Evolutionary conservation across 805 yeast species (phyloP).

Genomic region (Metschnikowia cerradonensis): DNA sequence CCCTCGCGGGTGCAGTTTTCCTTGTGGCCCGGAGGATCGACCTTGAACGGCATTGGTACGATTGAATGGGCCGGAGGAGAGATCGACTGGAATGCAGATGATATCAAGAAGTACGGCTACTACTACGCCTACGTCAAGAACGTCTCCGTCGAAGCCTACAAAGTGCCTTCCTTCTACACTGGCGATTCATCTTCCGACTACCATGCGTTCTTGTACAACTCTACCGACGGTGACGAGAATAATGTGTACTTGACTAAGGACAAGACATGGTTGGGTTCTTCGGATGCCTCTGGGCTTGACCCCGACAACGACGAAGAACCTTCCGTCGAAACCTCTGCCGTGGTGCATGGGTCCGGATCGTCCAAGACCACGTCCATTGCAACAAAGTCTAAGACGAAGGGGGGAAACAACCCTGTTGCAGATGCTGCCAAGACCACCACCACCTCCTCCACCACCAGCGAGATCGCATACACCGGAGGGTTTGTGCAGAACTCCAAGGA

Average conservation of each 20-base stretch:
- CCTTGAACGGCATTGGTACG: conserved; percentile 55
- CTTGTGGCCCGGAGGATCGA: conserved; percentile 73
- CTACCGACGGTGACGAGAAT: conserved; percentile 35
- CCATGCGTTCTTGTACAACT: conserved; percentile 43
- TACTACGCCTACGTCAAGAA: conserved; percentile 62
- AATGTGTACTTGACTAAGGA: conserved; percentile 59
- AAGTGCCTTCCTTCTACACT: conserved; percentile 56
- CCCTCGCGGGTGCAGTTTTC: conserved; percentile 72
- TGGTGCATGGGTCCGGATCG: conserved; percentile 18
- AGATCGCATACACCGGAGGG: conserved; percentile 28
- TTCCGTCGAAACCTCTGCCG: conserved; percentile 13
- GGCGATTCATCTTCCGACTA: conserved; percentile 47
- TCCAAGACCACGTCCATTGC: conserved; percentile 15
- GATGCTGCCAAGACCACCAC: conserved; percentile 11
- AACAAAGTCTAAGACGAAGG: conserved; percentile 12
- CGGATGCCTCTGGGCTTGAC: conserved; percentile 65
- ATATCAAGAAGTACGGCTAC: conserved; percentile 75
- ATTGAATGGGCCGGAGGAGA: conserved; percentile 85
- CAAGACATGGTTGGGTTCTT: conserved; percentile 53
- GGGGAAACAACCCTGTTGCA: conserved; percentile 9
- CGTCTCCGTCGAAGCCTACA: conserved; percentile 65
- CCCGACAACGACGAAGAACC: conserved; percentile 36
- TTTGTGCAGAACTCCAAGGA: conserved; percentile 30
- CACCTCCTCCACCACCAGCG: conserved; percentile 9
- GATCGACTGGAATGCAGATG: conserved; percentile 77